These are phyloP conservation scores for Nicotiana attenuata DNA, from an alignment of 257 asterid species.

Conservation along the genomic window DNA sequence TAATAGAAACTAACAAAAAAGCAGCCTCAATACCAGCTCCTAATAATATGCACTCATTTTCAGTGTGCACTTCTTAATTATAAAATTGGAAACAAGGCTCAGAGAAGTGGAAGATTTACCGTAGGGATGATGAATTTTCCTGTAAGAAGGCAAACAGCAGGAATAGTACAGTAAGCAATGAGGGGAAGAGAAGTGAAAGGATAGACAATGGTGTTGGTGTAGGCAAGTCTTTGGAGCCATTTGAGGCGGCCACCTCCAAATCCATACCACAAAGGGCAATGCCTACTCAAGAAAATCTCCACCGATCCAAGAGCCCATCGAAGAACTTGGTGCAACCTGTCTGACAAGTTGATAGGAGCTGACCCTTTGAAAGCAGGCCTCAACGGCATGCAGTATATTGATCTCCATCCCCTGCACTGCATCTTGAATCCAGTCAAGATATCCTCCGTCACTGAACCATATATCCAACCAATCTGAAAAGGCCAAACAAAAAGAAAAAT, in stretches of 20 bases:
- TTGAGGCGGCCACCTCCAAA: slow-evolving; percentile 90
- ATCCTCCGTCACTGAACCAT: slow-evolving; percentile 96
- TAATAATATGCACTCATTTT: background rate
- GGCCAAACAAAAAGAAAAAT: background rate
- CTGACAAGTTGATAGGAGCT: slow-evolving; percentile 96
- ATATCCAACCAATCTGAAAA: slow-evolving; percentile 90
- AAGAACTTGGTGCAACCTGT: slow-evolving; percentile 90
- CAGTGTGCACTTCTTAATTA: too few relatives aligned
- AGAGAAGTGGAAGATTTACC: slow-evolving; percentile 33
- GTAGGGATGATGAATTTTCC: slow-evolving; percentile 97
- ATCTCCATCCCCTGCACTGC: slow-evolving; percentile 99
- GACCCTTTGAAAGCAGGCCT: slow-evolving; percentile 98
- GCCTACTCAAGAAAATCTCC: slow-evolving; percentile 90
- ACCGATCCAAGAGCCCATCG: slow-evolving; percentile 97
- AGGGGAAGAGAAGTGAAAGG: slow-evolving; percentile 97
- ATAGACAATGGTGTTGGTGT: slow-evolving; percentile 86
- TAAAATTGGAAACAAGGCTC: background rate
- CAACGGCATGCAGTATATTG: slow-evolving; percentile 90
- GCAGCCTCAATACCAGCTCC: background rate
- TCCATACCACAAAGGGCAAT: slow-evolving; percentile 96
- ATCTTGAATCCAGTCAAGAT: slow-evolving; percentile 94
- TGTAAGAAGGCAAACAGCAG: slow-evolving; percentile 87
- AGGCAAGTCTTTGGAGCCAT: slow-evolving; percentile 87
- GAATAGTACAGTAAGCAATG: slow-evolving; percentile 74
- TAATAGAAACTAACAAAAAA: background rate